Conservation (phyloP, 2,329 filamentous ascomycete genomes). For the Trichoderma brevicompactum region DNA sequence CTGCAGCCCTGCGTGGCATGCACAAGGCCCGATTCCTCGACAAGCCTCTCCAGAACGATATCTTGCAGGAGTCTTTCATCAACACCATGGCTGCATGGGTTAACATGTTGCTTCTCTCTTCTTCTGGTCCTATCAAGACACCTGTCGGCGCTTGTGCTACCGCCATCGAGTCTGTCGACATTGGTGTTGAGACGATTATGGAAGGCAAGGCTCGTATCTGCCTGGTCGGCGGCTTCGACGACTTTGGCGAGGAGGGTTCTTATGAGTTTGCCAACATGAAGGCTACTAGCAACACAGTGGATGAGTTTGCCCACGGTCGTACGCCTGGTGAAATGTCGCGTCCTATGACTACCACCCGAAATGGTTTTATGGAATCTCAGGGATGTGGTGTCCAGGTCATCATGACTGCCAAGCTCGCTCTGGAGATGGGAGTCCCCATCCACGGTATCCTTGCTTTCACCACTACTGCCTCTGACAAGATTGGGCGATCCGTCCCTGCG, state of each 20-base stretch:
- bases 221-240: conserved; percentile 98
- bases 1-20: conserved; percentile 91
- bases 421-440: conserved; percentile 98
- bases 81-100: conserved; percentile 99
- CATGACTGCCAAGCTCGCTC: conserved; percentile 93
- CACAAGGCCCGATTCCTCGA: conserved; percentile 97
- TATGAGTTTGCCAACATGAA: conserved; percentile 99
- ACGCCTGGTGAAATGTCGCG: conserved; percentile 98
- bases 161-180: conserved; percentile 94
- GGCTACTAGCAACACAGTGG: conserved; percentile 95
- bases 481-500: conserved; percentile 93
- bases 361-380: conserved; percentile 99
- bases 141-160: conserved; percentile 97
- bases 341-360: conserved; percentile 93
- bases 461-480: conserved; percentile 97
- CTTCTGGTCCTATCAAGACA: conserved; percentile 97
- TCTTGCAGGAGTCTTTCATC: conserved; percentile 99
- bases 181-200: conserved; percentile 97
- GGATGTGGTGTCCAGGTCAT: conserved; percentile 98
- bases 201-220: conserved; percentile 97
- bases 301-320: conserved; percentile 93
- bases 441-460: conserved; percentile 93
- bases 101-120: conserved; percentile 97
- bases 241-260: conserved; percentile 98
- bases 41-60: conserved; percentile 97